These are phyloP conservation scores for Colletotrichum sp. DNA, from an alignment of 2,329 filamentous ascomycete species.

Conservation along the genomic window DNA sequence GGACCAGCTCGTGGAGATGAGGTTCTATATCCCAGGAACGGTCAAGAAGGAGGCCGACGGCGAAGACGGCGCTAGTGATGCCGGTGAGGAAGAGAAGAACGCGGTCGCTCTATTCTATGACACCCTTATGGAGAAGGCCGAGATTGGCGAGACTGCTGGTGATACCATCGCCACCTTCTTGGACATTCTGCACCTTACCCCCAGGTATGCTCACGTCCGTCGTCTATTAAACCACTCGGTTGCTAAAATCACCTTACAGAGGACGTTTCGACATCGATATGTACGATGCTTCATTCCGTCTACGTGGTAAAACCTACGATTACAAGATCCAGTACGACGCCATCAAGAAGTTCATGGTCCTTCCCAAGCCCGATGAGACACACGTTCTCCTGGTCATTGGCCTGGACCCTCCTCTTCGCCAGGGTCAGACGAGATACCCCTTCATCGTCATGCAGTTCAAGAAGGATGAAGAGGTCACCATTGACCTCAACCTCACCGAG, in stretches of 20 bases:
- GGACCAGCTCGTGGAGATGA: constrained; percentile 97
- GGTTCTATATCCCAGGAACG: constrained; percentile 96
- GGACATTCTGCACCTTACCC: constrained; percentile 95
- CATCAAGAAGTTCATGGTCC: constrained; percentile 98
- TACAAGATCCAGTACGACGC: constrained; percentile 99
- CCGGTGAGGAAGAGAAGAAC: constrained; percentile 82
- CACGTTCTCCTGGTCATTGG: constrained; percentile 95
- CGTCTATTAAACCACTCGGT: neutral
- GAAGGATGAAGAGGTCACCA: constrained; percentile 93
- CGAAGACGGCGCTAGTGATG: constrained; percentile 72
- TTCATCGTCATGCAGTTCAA: constrained; percentile 99
- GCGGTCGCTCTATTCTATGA: constrained; percentile 98
- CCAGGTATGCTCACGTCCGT: constrained; percentile 62
- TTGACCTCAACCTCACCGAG: constrained; percentile 95
- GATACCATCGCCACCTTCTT: constrained; percentile 98
- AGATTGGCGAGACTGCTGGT: constrained; percentile 98
- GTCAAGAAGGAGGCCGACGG: constrained; percentile 78
- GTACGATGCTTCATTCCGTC: constrained; percentile 96
- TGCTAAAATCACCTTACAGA: constrained; percentile 54
- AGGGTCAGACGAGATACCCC: constrained; percentile 96
- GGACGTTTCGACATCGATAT: constrained; percentile 99
- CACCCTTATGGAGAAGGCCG: constrained; percentile 95
- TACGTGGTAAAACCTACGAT: constrained; percentile 98
- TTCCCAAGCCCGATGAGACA: constrained; percentile 97
- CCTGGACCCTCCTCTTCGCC: constrained; percentile 90